Percentiles rank a stretch among this genome's conserved stretches.
Evolutionary conservation across 2,329 filamentous ascomycete species (phyloP).

Genomic region (Aspergillus sp.): DNA sequence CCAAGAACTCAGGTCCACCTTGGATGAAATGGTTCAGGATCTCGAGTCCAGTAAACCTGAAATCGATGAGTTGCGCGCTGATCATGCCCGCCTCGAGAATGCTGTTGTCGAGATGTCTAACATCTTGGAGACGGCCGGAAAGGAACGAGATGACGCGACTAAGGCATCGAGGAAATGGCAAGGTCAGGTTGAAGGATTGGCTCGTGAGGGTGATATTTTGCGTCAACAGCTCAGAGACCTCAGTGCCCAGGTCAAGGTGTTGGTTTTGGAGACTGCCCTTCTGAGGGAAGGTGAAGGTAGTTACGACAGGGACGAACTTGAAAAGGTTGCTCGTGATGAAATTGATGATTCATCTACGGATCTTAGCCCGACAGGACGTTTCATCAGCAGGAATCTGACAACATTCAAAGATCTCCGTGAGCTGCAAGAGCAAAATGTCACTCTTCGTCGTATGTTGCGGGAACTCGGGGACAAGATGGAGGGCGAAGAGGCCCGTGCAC

Average conservation of each 20-base stretch:
- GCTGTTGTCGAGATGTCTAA: conserved; percentile 82
- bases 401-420: conserved; percentile 82
- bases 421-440: conserved; percentile 81
- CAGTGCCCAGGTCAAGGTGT: conserved; percentile 82
- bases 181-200: conserved; percentile 59
- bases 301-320: conserved; percentile 69
- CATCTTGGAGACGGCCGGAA: conserved; percentile 74
- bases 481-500: conserved; percentile 72
- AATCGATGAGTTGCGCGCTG: conserved; percentile 75
- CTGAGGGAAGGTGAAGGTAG: conserved; percentile 70
- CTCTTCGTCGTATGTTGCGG: conserved; percentile 75
- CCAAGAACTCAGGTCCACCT: conserved; percentile 66
- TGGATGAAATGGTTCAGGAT: conserved; percentile 81
- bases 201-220: conserved; percentile 69
- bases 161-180: conserved; percentile 76
- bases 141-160: conserved; percentile 72
- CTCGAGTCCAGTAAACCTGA: conserved; percentile 84
- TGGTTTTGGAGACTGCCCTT: conserved; percentile 81
- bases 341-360: conserved; percentile 68
- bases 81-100: conserved; percentile 72
- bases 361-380: conserved; percentile 76
- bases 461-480: conserved; percentile 86
- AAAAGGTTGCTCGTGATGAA: conserved; percentile 73
- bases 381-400: conserved; percentile 86
- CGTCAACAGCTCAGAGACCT: conserved; percentile 85